Conservation (phyloP, 192 early-diverging fungal genomes). For the Dimargaris cristalligena region DNA sequence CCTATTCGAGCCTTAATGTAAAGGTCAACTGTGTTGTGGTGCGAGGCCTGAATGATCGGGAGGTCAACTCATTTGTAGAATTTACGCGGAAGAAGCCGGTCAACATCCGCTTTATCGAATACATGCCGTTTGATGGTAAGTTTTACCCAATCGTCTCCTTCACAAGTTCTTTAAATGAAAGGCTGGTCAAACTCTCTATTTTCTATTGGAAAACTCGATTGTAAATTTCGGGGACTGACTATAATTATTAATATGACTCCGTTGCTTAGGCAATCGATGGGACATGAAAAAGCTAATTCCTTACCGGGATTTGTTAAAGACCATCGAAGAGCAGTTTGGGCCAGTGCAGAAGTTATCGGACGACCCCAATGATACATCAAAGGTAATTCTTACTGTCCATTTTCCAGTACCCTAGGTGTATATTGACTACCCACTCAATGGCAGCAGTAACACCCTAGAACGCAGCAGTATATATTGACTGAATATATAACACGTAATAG, state of each 20-base stretch:
- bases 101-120: slow-evolving; percentile 89
- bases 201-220: too few relatives aligned
- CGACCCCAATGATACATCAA: slow-evolving; percentile 74
- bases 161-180: too few relatives aligned
- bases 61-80: slow-evolving; percentile 68
- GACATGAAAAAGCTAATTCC: slow-evolving; percentile 64
- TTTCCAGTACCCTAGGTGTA: too few relatives aligned
- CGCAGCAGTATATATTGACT: too few relatives aligned
- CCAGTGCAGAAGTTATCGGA: slow-evolving; percentile 42
- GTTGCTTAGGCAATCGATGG: slow-evolving; percentile 65
- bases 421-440: too few relatives aligned
- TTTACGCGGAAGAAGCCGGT: slow-evolving; percentile 59
- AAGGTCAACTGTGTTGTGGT: slow-evolving; percentile 95
- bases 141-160: too few relatives aligned
- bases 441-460: too few relatives aligned
- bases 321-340: slow-evolving; percentile 37
- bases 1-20: slow-evolving; percentile 45
- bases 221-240: too few relatives aligned
- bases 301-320: slow-evolving; percentile 56
- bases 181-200: too few relatives aligned
- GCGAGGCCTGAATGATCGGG: slow-evolving; percentile 65
- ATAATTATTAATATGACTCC: too few relatives aligned
- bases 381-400: too few relatives aligned
- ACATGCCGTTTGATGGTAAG: slow-evolving; percentile 95
- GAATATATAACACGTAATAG: too few relatives aligned